phyloP scores from a whole-genome alignment of 441 rosid genomes.

The Erodium moschatum region DNA sequence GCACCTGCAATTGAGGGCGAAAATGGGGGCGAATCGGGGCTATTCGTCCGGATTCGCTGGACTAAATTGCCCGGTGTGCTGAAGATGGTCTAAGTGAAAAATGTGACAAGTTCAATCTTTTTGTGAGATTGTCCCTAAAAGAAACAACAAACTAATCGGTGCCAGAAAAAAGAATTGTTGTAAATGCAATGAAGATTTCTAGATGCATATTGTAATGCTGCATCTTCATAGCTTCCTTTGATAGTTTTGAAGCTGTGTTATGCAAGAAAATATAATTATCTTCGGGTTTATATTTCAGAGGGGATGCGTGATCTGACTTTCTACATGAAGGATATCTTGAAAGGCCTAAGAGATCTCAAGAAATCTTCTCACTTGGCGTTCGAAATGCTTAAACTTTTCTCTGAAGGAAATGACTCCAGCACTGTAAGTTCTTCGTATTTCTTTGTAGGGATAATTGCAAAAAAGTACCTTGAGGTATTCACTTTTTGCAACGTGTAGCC shows the following conservation, averaged over 20 bases:
- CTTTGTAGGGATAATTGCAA: not conserved
- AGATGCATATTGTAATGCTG: not conserved
- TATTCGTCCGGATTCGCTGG: no score
- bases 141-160: not conserved
- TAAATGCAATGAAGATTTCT: not conserved
- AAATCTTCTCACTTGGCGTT: constrained; percentile 50
- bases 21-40: no score
- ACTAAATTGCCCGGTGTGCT: no score
- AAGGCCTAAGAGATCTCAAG: constrained; percentile 53
- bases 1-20: no score
- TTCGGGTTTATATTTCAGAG: constrained; percentile 30
- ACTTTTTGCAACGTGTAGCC: no score
- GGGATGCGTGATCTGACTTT: constrained; percentile 41
- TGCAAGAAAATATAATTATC: not conserved
- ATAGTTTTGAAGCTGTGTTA: not conserved
- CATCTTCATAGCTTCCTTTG: not conserved
- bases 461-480: no score
- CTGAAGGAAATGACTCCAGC: constrained; percentile 47
- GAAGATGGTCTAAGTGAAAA: no score
- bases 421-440: constrained; percentile 38
- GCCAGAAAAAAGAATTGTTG: not conserved
- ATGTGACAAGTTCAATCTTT: no score
- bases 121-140: no score
- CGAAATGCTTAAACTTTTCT: constrained; percentile 48
- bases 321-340: constrained; percentile 46